Evolutionary conservation across 768 basidiomycete genomes (phyloP).

Genomic region (Tylopilus sp.): DNA sequence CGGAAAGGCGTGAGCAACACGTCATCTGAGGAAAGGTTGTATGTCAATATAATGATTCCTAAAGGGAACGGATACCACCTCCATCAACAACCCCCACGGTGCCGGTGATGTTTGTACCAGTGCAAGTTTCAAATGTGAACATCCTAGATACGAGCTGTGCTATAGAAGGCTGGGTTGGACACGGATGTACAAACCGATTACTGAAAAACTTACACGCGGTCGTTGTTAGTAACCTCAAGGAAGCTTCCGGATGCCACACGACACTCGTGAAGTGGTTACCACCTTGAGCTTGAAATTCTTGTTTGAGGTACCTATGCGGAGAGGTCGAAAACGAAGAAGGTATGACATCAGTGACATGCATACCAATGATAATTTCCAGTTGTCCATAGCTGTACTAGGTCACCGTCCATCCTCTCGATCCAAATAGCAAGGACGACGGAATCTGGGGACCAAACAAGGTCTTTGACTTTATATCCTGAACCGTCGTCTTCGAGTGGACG

Average conservation of each 20-base stretch:
- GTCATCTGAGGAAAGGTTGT: slow-evolving; percentile 43
- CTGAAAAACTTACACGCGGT: slow-evolving; percentile 51
- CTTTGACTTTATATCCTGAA: slow-evolving; percentile 72
- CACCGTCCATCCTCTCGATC: slow-evolving; percentile 65
- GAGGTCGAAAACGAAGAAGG: slow-evolving; percentile 4
- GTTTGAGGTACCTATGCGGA: slow-evolving; percentile 80
- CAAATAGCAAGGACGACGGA: slow-evolving; percentile 84
- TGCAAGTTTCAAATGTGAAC: slow-evolving; percentile 78
- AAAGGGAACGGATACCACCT: slow-evolving; percentile 44
- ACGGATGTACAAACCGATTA: neutral
- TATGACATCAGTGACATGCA: slow-evolving; percentile 1
- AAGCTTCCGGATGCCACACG: slow-evolving; percentile 84
- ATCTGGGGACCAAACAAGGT: slow-evolving; percentile 84
- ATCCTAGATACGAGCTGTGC: slow-evolving; percentile 54
- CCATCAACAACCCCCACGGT: slow-evolving; percentile 89
- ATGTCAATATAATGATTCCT: neutral
- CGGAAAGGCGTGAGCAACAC: slow-evolving; percentile 91
- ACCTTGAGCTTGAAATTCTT: slow-evolving; percentile 62
- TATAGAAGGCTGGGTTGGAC: slow-evolving; percentile 22
- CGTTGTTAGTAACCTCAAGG: slow-evolving; percentile 61
- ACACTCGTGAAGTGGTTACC: slow-evolving; percentile 66
- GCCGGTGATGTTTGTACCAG: slow-evolving; percentile 77
- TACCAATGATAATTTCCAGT: slow-evolving; percentile 95
- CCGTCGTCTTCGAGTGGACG: slow-evolving; percentile 31
- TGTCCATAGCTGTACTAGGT: slow-evolving; percentile 93